These are phyloP conservation scores for Podospora tetraspora DNA, from an alignment of 495 filamentous ascomycete species.

Conservation along the genomic window DNA sequence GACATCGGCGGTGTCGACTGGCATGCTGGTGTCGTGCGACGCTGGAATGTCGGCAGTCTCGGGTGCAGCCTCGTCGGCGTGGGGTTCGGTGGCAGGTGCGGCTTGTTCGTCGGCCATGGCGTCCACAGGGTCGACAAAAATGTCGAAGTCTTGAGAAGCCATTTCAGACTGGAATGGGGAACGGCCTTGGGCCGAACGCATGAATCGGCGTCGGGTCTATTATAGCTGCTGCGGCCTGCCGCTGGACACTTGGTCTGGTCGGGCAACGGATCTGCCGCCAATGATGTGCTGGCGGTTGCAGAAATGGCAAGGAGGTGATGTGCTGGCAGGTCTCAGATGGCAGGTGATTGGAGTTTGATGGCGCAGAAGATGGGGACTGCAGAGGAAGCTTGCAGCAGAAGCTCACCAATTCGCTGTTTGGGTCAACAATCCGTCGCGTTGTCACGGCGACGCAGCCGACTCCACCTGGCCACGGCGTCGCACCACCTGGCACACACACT, in stretches of 20 bases:
- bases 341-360: conserved; percentile 12
- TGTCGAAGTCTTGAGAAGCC: conserved; percentile 34
- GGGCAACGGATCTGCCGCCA: conserved; percentile 23
- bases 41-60: conserved; percentile 14
- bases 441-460: background rate
- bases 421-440: background rate
- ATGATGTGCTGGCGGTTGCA: conserved; percentile 7
- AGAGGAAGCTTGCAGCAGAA: background rate
- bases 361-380: background rate
- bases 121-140: conserved; percentile 38
- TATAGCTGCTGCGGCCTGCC: conserved; percentile 12
- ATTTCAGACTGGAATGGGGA: background rate
- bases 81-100: background rate
- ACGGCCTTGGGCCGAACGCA: background rate
- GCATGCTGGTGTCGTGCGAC: background rate
- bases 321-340: conserved; percentile 21
- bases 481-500: background rate
- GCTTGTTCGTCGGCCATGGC: conserved; percentile 15
- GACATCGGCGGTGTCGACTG: background rate
- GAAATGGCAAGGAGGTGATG: conserved; percentile 22
- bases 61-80: conserved; percentile 9
- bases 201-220: conserved; percentile 12
- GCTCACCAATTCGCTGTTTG: background rate
- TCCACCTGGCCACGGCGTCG: background rate
- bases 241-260: conserved; percentile 2